These are phyloP conservation scores for Colletotrichum tamarilloi DNA, from an alignment of 2,329 filamentous ascomycete genomes.

Conservation along the genomic window DNA sequence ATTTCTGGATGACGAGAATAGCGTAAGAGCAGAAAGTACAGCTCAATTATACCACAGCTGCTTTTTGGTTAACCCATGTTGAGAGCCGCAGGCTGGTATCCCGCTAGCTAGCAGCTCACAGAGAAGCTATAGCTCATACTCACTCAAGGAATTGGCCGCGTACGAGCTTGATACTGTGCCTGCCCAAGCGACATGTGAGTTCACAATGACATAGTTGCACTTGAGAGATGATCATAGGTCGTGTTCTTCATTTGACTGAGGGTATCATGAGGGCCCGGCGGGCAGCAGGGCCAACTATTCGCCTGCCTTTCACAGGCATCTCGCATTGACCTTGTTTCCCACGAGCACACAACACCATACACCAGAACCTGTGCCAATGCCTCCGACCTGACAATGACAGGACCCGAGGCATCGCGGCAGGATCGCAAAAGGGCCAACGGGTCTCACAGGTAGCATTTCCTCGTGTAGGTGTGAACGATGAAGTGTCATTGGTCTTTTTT, in stretches of 20 bases:
- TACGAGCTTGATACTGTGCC: not conserved
- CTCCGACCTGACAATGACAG: not conserved
- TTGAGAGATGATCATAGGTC: not conserved
- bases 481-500: slow-evolving; percentile 37
- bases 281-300: slow-evolving; percentile 25
- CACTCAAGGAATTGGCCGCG: not conserved
- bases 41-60: not conserved
- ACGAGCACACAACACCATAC: slow-evolving; percentile 28
- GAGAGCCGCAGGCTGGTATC: not conserved
- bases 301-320: slow-evolving; percentile 18
- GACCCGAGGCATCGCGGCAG: slow-evolving; percentile 2
- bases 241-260: slow-evolving; percentile 31
- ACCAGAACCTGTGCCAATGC: slow-evolving; percentile 13
- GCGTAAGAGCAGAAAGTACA: not conserved
- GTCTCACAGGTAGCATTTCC: slow-evolving; percentile 21
- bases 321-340: slow-evolving; percentile 11
- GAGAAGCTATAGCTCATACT: not conserved
- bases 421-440: slow-evolving; percentile 4
- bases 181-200: too few relatives aligned
- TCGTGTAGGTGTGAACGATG: slow-evolving; percentile 21
- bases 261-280: slow-evolving; percentile 31
- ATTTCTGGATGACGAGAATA: not conserved
- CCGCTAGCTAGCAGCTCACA: not conserved
- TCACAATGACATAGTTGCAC: not conserved
- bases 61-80: not conserved